A percentile compares a stretch with the other conserved stretches of the same genome.
These are phyloP conservation scores for Aspergillus piperis DNA, from an alignment of 2,329 filamentous ascomycete species.

Conservation along the genomic window DNA sequence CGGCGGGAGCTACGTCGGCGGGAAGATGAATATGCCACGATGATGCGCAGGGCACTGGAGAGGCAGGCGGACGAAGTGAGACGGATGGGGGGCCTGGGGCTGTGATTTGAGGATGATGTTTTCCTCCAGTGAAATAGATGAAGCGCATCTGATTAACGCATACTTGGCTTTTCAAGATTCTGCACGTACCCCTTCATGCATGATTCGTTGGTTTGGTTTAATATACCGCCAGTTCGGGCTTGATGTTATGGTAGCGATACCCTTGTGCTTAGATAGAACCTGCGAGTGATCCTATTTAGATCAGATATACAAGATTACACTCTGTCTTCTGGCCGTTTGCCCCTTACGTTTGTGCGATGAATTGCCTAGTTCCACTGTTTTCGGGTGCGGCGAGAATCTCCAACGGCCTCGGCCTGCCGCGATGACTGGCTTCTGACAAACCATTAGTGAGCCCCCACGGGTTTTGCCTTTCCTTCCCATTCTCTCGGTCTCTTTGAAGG, in stretches of 20 bases:
- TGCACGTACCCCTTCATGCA: not conserved
- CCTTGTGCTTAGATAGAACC: constrained; percentile 1
- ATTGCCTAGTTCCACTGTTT: not conserved
- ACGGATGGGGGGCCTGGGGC: constrained; percentile 59
- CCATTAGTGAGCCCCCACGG: constrained; percentile 18
- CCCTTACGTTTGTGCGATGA: not conserved
- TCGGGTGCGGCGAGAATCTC: not conserved
- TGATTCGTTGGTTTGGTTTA: not conserved
- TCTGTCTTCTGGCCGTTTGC: not conserved
- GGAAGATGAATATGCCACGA: constrained; percentile 62
- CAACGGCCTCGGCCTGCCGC: constrained; percentile 15
- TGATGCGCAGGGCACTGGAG: constrained; percentile 74
- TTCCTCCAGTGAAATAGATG: not conserved
- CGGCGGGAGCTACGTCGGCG: constrained; percentile 37
- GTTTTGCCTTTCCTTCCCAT: constrained; percentile 8
- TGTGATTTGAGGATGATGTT: not conserved
- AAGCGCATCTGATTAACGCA: not conserved
- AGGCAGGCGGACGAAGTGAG: constrained; percentile 76
- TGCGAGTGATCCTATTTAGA: not conserved
- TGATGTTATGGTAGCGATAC: constrained; percentile 1
- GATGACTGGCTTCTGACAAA: constrained; percentile 22
- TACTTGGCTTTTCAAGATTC: not conserved
- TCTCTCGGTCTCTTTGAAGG: constrained; percentile 4
- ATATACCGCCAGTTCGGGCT: not conserved
- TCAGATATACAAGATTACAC: not conserved